phyloP scores from a whole-genome alignment of 1,284 basidiomycete genomes.

The Dichomitus squalens region DNA sequence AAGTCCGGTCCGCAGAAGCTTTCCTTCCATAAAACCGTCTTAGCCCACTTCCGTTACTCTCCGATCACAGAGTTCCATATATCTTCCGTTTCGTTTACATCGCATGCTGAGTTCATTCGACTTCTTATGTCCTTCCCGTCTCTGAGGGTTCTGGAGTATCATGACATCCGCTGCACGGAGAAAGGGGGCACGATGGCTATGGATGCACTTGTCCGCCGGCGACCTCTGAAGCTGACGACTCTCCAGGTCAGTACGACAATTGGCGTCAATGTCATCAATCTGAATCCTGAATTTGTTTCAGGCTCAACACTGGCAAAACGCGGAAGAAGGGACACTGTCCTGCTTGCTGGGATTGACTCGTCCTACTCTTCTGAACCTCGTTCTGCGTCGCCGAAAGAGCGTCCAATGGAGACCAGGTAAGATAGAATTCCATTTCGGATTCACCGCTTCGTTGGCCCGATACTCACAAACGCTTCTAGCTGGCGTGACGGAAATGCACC shows the following conservation, averaged over 20 bases:
- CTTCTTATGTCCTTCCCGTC: not conserved
- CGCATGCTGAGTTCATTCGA: not conserved
- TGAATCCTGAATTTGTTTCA: not conserved
- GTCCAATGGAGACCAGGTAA: not conserved
- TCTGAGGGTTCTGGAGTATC: not conserved
- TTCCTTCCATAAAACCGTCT: not conserved
- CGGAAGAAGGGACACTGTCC: not conserved
- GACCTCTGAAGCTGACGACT: not conserved
- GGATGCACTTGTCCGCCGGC: not conserved
- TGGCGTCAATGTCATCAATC: not conserved
- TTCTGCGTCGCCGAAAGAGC: not conserved
- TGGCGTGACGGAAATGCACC: not conserved
- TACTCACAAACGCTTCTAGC: too few relatives aligned
- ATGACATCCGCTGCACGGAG: not conserved
- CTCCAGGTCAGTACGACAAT: not conserved
- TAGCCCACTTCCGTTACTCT: not conserved
- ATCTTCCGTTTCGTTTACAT: not conserved
- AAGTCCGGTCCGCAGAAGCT: not conserved
- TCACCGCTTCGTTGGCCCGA: not conserved
- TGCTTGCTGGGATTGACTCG: not conserved
- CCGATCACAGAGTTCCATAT: not conserved
- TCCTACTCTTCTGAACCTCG: not conserved
- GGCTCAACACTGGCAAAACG: not conserved
- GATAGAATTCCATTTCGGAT: not conserved
- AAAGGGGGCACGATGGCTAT: not conserved